Conservation (phyloP, 108 stramenopile genomes). For the Pseudonitzschia pungens region DNA sequence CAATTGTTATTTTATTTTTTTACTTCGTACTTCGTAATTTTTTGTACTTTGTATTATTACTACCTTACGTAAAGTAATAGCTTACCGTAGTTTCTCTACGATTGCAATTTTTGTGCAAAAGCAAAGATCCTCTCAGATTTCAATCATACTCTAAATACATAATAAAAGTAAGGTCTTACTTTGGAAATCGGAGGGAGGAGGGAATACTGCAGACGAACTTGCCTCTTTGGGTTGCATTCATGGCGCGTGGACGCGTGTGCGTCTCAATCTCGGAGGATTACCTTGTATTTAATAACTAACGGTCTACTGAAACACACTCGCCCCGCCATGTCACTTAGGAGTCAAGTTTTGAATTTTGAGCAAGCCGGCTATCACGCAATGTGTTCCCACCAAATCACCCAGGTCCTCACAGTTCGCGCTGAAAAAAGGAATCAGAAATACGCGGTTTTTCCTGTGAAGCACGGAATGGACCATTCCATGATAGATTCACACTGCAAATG, state of each 20-base stretch:
- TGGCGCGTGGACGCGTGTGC: neutral
- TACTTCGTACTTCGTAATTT: too few relatives aligned
- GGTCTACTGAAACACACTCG: neutral
- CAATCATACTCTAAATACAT: too few relatives aligned
- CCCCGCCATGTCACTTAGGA: neutral
- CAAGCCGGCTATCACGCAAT: neutral
- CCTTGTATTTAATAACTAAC: neutral
- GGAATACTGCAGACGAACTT: too few relatives aligned
- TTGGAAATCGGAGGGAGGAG: too few relatives aligned
- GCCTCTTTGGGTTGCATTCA: neutral
- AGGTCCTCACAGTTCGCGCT: neutral
- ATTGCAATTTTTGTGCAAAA: too few relatives aligned
- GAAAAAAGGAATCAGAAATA: neutral
- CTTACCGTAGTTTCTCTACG: too few relatives aligned
- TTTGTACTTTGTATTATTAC: too few relatives aligned
- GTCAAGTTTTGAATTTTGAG: slow-evolving; percentile 5
- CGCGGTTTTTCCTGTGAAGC: neutral
- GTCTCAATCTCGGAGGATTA: neutral
- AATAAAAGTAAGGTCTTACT: too few relatives aligned
- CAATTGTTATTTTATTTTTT: too few relatives aligned
- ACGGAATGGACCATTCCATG: neutral
- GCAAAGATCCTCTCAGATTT: too few relatives aligned
- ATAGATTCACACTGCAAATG: slow-evolving; percentile 1
- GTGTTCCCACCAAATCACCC: slow-evolving; percentile 2
- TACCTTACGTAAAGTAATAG: too few relatives aligned